Conservation (phyloP, 108 stramenopile genomes). For the Mediolabrus comicus region DNA sequence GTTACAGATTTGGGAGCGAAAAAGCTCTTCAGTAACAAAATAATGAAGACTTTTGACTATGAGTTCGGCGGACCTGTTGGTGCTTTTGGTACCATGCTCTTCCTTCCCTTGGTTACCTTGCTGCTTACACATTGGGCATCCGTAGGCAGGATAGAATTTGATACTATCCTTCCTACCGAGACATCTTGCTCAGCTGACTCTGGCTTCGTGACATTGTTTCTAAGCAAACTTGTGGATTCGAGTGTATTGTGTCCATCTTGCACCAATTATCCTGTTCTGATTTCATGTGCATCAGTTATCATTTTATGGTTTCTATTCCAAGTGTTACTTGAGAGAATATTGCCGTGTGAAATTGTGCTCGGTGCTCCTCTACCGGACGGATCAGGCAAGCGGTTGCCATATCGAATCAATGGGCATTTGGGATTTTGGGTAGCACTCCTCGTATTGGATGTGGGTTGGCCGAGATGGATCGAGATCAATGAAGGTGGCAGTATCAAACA, state of each 20-base stretch:
- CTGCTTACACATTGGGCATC: slow-evolving; percentile 60
- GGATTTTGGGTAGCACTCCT: slow-evolving; percentile 90
- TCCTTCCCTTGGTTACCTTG: slow-evolving; percentile 81
- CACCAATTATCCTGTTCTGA: slow-evolving; percentile 4
- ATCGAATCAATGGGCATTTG: slow-evolving; percentile 93
- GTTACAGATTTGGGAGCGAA: no score
- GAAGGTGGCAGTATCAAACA: slow-evolving; percentile 14
- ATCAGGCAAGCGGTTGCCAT: slow-evolving; percentile 54
- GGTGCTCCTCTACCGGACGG: slow-evolving; percentile 71
- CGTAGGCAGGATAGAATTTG: slow-evolving; percentile 56
- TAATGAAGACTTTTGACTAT: slow-evolving; percentile 50
- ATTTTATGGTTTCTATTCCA: slow-evolving; percentile 85
- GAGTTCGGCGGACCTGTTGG: slow-evolving; percentile 98
- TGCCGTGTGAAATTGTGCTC: slow-evolving; percentile 80
- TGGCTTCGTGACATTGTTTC: slow-evolving; percentile 15
- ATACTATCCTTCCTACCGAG: slow-evolving; percentile 16
- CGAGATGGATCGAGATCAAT: slow-evolving; percentile 36
- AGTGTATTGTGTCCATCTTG: slow-evolving; percentile 50
- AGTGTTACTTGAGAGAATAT: slow-evolving; percentile 79
- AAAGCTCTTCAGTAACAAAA: not conserved
- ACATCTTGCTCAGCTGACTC: slow-evolving; percentile 17
- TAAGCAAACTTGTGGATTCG: slow-evolving; percentile 11
- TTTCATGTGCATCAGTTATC: slow-evolving; percentile 51
- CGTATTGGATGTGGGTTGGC: slow-evolving; percentile 50
- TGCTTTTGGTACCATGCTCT: slow-evolving; percentile 58